A percentile compares a stretch with the other conserved stretches of the same genome.
These are phyloP conservation scores for Choiromyces venosus DNA, from an alignment of 495 filamentous ascomycete species.

Conservation along the genomic window DNA sequence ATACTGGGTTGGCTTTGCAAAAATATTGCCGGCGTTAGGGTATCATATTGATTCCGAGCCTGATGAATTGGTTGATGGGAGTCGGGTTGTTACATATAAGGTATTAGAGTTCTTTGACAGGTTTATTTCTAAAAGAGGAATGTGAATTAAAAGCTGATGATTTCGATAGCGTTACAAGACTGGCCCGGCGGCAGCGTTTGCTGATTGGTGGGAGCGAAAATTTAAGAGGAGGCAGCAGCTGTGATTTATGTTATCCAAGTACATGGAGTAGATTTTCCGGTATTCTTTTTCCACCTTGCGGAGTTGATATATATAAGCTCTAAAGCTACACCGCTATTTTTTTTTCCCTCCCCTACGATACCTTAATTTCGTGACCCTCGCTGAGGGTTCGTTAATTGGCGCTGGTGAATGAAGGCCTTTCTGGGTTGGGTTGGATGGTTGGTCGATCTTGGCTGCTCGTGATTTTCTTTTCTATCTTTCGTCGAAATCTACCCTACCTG, in stretches of 20 bases:
- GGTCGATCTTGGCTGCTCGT: not conserved
- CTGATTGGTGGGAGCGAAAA: constrained; percentile 24
- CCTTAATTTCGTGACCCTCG: not conserved
- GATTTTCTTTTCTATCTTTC: not conserved
- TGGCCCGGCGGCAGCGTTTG: constrained; percentile 18
- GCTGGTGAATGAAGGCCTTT: not conserved
- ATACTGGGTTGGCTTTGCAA: constrained; percentile 34
- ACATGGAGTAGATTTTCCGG: not conserved
- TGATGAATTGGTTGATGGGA: constrained; percentile 35
- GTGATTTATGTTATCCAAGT: not conserved
- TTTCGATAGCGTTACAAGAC: constrained; percentile 30
- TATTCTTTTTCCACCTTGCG: not conserved
- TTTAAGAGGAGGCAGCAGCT: not conserved
- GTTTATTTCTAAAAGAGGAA: not conserved
- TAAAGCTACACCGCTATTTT: not conserved
- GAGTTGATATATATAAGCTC: not conserved
- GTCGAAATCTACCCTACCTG: not conserved
- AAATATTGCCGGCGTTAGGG: constrained; percentile 29
- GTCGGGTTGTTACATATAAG: constrained; percentile 35
- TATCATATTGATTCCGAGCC: constrained; percentile 31
- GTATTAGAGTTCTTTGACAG: not conserved
- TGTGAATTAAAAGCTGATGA: not conserved
- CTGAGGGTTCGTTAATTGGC: not conserved
- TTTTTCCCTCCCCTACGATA: not conserved
- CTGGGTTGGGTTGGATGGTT: not conserved